These are phyloP conservation scores for Umbelopsis sp. DNA, from an alignment of 192 early-diverging fungal species.

Conservation along the genomic window DNA sequence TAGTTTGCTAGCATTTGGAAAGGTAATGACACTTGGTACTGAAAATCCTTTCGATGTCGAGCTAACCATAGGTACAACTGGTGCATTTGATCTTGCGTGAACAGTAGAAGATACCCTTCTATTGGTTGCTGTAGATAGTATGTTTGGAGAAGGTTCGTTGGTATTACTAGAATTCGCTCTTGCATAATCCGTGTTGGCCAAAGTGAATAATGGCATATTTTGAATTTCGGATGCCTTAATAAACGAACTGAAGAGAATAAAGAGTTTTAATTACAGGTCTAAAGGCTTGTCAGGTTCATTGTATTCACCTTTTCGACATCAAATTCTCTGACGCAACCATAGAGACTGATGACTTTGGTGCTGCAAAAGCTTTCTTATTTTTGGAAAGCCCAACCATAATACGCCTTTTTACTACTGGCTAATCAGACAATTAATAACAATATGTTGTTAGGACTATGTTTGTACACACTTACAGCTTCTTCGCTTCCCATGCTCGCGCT, in stretches of 20 bases:
- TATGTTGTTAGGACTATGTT: no score
- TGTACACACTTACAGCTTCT: no score
- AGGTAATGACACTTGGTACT: conserved; percentile 17
- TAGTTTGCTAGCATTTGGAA: conserved; percentile 21
- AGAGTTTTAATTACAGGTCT: not conserved
- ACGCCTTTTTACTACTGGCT: conserved; percentile 1
- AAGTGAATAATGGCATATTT: not conserved
- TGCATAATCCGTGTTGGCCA: no score
- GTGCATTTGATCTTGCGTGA: not conserved
- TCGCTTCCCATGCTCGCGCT: no score
- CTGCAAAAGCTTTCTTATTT: not conserved
- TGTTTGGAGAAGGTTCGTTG: no score
- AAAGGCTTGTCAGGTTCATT: not conserved
- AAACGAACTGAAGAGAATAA: conserved; percentile 1
- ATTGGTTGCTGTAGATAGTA: not conserved
- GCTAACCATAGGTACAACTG: conserved; percentile 6
- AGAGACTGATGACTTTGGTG: not conserved
- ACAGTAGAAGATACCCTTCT: not conserved
- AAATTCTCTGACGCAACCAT: not conserved
- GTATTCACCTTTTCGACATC: not conserved
- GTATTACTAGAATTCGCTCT: no score
- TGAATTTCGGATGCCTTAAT: conserved; percentile 14
- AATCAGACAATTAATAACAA: not conserved
- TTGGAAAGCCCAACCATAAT: conserved; percentile 4
- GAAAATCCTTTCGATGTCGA: conserved; percentile 13